Conservation (phyloP, 2,329 filamentous ascomycete species). For the Hypocrella siamensis region DNA sequence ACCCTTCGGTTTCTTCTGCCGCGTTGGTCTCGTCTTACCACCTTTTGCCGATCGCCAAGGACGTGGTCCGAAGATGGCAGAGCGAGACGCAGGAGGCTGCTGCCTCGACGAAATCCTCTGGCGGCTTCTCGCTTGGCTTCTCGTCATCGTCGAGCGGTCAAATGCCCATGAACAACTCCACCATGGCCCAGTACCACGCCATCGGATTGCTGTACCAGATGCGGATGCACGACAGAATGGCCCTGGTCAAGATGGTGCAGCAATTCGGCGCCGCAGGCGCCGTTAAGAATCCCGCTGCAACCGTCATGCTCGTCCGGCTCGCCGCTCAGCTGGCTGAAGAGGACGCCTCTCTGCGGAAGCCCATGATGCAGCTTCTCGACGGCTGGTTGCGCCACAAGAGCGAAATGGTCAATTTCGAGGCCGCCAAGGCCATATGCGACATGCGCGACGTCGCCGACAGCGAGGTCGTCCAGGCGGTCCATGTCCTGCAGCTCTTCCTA, state of each 20-base stretch:
- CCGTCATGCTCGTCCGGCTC: slow-evolving; percentile 81
- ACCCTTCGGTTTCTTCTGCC: slow-evolving; percentile 89
- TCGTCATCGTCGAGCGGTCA: slow-evolving; percentile 64
- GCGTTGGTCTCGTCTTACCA: slow-evolving; percentile 96
- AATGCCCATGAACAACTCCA: slow-evolving; percentile 76
- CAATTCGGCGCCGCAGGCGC: slow-evolving; percentile 86
- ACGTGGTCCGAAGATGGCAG: slow-evolving; percentile 95
- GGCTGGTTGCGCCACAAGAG: slow-evolving; percentile 97
- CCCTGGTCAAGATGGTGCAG: slow-evolving; percentile 99
- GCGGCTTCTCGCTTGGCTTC: slow-evolving; percentile 84
- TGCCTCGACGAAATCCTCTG: slow-evolving; percentile 72
- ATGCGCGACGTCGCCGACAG: slow-evolving; percentile 85
- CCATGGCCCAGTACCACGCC: slow-evolving; percentile 96
- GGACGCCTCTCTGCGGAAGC: slow-evolving; percentile 73
- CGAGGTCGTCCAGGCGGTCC: slow-evolving; percentile 82
- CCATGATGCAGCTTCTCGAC: slow-evolving; percentile 94
- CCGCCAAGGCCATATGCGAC: slow-evolving; percentile 93
- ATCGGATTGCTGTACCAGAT: slow-evolving; percentile 97
- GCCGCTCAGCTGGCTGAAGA: slow-evolving; percentile 91
- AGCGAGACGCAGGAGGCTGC: slow-evolving; percentile 97
- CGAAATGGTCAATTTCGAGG: slow-evolving; percentile 99
- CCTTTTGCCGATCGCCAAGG: slow-evolving; percentile 85
- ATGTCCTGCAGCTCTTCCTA: slow-evolving; percentile 91
- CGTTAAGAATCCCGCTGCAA: slow-evolving; percentile 86
- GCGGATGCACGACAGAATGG: slow-evolving; percentile 95